phyloP scores from a whole-genome alignment of 495 filamentous ascomycete species.

The Trichoderma reesei region DNA sequence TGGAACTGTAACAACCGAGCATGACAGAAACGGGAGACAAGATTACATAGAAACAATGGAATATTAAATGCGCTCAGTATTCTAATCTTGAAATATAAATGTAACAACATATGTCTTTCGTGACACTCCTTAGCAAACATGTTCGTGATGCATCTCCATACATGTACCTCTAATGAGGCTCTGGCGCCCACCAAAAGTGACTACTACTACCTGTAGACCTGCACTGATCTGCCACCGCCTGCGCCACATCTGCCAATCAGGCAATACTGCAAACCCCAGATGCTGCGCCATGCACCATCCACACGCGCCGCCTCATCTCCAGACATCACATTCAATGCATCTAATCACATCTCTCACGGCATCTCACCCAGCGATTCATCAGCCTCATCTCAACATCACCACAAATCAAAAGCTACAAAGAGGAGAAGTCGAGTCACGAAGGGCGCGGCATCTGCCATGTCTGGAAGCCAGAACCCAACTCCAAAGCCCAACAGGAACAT shows the following conservation, averaged over 20 bases:
- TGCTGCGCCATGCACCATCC: neutral
- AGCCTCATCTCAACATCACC: neutral
- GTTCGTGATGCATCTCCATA: neutral
- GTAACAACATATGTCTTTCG: too few relatives aligned
- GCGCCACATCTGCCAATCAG: slow-evolving; percentile 6
- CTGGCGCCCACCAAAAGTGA: too few relatives aligned
- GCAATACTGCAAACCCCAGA: neutral
- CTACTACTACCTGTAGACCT: too few relatives aligned
- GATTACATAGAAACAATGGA: too few relatives aligned
- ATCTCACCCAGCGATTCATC: neutral
- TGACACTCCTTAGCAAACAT: too few relatives aligned
- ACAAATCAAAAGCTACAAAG: neutral
- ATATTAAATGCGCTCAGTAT: too few relatives aligned
- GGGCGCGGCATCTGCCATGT: neutral
- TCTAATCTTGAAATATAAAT: too few relatives aligned
- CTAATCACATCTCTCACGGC: too few relatives aligned
- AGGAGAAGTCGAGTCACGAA: neutral
- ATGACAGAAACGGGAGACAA: too few relatives aligned
- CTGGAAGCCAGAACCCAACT: neutral
- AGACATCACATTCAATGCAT: neutral
- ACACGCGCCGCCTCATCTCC: neutral
- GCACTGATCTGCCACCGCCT: neutral
- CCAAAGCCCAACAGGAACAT: neutral
- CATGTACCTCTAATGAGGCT: neutral
- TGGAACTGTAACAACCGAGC: too few relatives aligned